A percentile compares a stretch with the other conserved stretches of the same genome.
Conservation (phyloP, 352 stramenopile species). For the Globisporangium uncinulatum region DNA sequence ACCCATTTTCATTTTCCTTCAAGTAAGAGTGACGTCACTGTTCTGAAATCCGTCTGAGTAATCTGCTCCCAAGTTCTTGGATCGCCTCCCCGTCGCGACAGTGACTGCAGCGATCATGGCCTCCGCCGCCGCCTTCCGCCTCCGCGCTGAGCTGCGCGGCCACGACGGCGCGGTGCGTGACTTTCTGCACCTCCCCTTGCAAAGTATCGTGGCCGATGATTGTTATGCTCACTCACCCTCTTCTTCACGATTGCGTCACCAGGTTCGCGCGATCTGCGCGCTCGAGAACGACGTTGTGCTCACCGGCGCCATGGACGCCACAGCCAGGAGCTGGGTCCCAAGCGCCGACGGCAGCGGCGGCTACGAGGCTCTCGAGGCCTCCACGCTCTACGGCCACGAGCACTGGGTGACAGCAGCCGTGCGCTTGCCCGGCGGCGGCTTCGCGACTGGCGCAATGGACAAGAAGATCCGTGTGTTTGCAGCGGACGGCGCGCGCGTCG, state of each 20-base stretch:
- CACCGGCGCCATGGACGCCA: constrained; percentile 78
- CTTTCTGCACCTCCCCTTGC: neutral
- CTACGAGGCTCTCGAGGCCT: constrained; percentile 43
- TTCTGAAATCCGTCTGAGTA: too few relatives aligned
- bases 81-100: too few relatives aligned
- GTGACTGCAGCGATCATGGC: neutral
- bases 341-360: constrained; percentile 10
- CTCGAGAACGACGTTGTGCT: constrained; percentile 46
- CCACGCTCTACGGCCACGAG: constrained; percentile 68
- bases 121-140: constrained; percentile 12
- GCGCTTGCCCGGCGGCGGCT: constrained; percentile 39
- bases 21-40: too few relatives aligned
- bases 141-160: constrained; percentile 50
- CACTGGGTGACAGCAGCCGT: constrained; percentile 77
- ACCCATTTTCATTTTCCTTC: too few relatives aligned
- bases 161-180: constrained; percentile 71
- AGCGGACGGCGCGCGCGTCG: constrained; percentile 33
- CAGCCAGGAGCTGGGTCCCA: constrained; percentile 42
- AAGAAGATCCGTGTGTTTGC: constrained; percentile 67
- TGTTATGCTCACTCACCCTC: too few relatives aligned
- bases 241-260: neutral
- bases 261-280: constrained; percentile 60
- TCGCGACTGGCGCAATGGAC: constrained; percentile 80
- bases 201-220: too few relatives aligned
- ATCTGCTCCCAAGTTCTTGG: too few relatives aligned